These are phyloP conservation scores for Ilyonectria mors-panacis DNA, from an alignment of 2,329 filamentous ascomycete genomes.

Conservation along the genomic window DNA sequence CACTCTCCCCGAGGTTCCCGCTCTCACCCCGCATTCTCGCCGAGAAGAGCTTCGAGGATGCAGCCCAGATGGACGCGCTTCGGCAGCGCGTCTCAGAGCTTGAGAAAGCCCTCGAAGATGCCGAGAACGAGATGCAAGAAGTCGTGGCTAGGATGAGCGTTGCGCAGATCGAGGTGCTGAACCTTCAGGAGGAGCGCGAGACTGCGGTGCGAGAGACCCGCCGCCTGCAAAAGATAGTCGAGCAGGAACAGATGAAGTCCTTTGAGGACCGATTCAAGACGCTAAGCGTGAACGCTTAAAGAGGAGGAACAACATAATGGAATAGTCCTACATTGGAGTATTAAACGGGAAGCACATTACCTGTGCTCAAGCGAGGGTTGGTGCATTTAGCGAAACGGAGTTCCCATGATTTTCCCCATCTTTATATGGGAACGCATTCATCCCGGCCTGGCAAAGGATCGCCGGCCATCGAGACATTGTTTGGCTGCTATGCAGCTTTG, in stretches of 20 bases:
- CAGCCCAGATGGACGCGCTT: slow-evolving; percentile 80
- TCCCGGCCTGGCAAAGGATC: slow-evolving; percentile 29
- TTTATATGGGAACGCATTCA: slow-evolving; percentile 36
- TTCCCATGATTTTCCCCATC: slow-evolving; percentile 50
- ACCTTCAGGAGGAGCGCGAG: slow-evolving; percentile 82
- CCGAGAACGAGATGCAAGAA: slow-evolving; percentile 84
- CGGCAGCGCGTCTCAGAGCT: slow-evolving; percentile 86
- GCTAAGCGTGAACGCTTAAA: slow-evolving; percentile 47
- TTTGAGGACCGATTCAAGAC: slow-evolving; percentile 57
- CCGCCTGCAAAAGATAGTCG: slow-evolving; percentile 76
- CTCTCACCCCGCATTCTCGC: slow-evolving; percentile 64
- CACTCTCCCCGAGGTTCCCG: slow-evolving; percentile 54
- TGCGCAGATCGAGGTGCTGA: slow-evolving; percentile 86
- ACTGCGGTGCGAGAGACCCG: slow-evolving; percentile 81
- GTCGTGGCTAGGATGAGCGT: slow-evolving; percentile 85
- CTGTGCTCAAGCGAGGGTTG: slow-evolving; percentile 32
- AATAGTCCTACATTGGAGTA: slow-evolving; percentile 29
- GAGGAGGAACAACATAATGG: slow-evolving; percentile 24
- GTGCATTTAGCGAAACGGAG: slow-evolving; percentile 58
- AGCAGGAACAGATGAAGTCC: slow-evolving; percentile 72
- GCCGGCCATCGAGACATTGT: slow-evolving; percentile 24
- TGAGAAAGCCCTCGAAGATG: slow-evolving; percentile 75
- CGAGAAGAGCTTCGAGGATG: slow-evolving; percentile 79
- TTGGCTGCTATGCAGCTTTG: slow-evolving; percentile 32
- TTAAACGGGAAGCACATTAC: slow-evolving; percentile 33